A percentile compares a stretch with the other conserved stretches of the same genome.
Conservation (phyloP, 2,329 filamentous ascomycete species). For the Remersonia thermophila region DNA sequence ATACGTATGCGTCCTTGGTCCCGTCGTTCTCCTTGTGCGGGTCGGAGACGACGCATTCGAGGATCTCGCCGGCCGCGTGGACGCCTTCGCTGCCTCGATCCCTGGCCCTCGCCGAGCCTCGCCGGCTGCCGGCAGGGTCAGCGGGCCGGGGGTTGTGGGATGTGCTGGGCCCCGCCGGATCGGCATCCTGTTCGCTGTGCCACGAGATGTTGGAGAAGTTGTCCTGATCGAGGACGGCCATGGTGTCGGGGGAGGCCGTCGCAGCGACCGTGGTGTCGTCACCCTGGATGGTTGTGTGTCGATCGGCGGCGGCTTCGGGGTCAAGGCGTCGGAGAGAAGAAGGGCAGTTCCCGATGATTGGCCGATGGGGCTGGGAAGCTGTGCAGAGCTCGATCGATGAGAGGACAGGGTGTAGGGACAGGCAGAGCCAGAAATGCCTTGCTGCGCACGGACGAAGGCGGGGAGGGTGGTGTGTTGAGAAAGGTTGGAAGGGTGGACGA, state of each 20-base stretch:
- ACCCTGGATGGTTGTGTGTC: too few relatives aligned
- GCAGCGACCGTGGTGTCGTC: neutral
- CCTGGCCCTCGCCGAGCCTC: too few relatives aligned
- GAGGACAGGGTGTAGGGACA: too few relatives aligned
- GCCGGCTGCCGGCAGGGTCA: slow-evolving; percentile 24
- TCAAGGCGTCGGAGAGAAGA: too few relatives aligned
- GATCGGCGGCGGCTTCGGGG: too few relatives aligned
- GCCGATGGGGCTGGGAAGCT: too few relatives aligned
- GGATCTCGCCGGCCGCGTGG: slow-evolving; percentile 54
- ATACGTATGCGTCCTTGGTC: slow-evolving; percentile 92
- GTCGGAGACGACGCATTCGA: slow-evolving; percentile 72
- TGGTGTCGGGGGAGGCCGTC: slow-evolving; percentile 13
- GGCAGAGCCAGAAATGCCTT: too few relatives aligned
- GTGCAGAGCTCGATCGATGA: too few relatives aligned
- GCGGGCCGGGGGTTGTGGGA: slow-evolving; percentile 17
- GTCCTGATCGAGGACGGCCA: slow-evolving; percentile 45
- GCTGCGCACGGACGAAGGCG: too few relatives aligned
- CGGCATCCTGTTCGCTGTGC: slow-evolving; percentile 49
- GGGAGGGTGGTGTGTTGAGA: too few relatives aligned
- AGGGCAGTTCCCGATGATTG: too few relatives aligned
- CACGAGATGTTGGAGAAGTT: slow-evolving; percentile 76
- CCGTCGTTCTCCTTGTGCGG: slow-evolving; percentile 94
- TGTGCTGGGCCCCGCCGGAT: slow-evolving; percentile 20
- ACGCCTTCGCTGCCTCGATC: slow-evolving; percentile 26
- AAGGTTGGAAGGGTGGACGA: too few relatives aligned